Conservation (phyloP, 192 early-diverging fungal genomes). For the Entomortierella parvispora region DNA sequence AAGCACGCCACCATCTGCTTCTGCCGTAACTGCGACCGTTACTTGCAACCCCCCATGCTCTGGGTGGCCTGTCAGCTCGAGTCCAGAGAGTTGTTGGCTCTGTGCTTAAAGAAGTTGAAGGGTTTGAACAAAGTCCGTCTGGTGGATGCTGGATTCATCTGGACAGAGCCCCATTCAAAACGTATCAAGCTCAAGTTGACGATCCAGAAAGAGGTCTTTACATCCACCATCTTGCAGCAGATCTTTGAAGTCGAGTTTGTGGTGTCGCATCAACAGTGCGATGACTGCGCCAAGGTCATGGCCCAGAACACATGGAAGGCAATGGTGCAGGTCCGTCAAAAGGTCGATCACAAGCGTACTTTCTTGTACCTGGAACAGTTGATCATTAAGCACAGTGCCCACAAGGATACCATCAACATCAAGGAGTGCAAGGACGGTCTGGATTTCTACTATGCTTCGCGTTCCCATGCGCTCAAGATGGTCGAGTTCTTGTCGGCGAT, state of each 20-base stretch:
- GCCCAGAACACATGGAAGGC: constrained; percentile 99
- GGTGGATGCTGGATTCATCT: constrained; percentile 97
- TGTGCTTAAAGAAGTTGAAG: constrained; percentile 93
- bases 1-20: constrained; percentile 96
- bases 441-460: constrained; percentile 94
- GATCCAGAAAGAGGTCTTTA: constrained; percentile 98
- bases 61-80: constrained; percentile 93
- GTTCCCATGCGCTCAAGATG: constrained; percentile 95
- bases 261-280: constrained; percentile 93
- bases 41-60: constrained; percentile 92
- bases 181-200: constrained; percentile 98
- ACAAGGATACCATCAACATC: constrained; percentile 98
- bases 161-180: constrained; percentile 91
- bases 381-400: constrained; percentile 97
- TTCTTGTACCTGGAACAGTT: constrained; percentile 99
- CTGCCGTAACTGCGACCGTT: constrained; percentile 97
- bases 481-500: constrained; percentile 91
- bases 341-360: constrained; percentile 97
- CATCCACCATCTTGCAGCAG: constrained; percentile 95
- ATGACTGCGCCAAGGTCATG: constrained; percentile 93
- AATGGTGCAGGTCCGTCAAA: constrained; percentile 97
- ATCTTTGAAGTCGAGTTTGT: constrained; percentile 96
- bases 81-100: constrained; percentile 87
- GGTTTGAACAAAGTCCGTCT: constrained; percentile 93
- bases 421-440: constrained; percentile 96